Percentiles rank a stretch among this genome's conserved stretches.
Conservation (phyloP, 805 yeast genomes). For the Sugiyamaella valdiviana region DNA sequence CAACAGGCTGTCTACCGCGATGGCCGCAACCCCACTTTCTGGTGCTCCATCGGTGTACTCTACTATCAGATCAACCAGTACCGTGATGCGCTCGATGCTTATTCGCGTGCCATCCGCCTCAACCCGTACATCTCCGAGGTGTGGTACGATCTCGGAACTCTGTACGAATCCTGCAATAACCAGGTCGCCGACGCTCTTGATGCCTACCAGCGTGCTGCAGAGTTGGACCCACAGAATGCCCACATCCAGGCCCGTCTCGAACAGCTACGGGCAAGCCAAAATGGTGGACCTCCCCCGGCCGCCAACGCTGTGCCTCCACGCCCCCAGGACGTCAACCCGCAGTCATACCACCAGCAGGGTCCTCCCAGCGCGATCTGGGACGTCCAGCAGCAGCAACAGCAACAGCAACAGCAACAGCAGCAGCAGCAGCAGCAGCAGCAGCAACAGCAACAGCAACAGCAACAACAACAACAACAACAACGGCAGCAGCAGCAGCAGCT, state of each 20-base stretch:
- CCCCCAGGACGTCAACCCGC: slow-evolving; percentile 51
- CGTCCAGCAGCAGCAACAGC: slow-evolving; percentile 21
- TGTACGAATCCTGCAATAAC: slow-evolving; percentile 95
- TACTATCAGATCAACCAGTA: slow-evolving; percentile 95
- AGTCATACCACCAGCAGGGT: slow-evolving; percentile 47
- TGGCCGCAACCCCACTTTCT: slow-evolving; percentile 93
- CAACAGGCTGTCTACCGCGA: slow-evolving; percentile 98
- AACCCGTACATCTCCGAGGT: slow-evolving; percentile 96
- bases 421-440: slow-evolving; percentile 19
- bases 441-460: slow-evolving; percentile 21
- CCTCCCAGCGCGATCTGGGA: slow-evolving; percentile 46
- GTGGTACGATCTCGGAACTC: slow-evolving; percentile 96
- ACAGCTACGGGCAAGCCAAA: slow-evolving; percentile 45
- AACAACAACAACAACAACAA: slow-evolving; percentile 7
- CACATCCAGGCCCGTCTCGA: slow-evolving; percentile 91
- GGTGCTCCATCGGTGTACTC: slow-evolving; percentile 93
- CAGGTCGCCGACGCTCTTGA: slow-evolving; percentile 92
- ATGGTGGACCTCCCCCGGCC: slow-evolving; percentile 17
- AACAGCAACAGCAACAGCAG: slow-evolving; percentile 21
- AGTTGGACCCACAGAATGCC: slow-evolving; percentile 88
- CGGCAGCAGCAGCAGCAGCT: neutral
- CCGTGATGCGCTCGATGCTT: slow-evolving; percentile 95
- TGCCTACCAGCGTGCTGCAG: slow-evolving; percentile 94
- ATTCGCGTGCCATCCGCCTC: slow-evolving; percentile 90
- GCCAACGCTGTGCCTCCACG: slow-evolving; percentile 50